phyloP scores from a whole-genome alignment of 208 protist genomes.

The Acanthamoeba polyphaga region DNA sequence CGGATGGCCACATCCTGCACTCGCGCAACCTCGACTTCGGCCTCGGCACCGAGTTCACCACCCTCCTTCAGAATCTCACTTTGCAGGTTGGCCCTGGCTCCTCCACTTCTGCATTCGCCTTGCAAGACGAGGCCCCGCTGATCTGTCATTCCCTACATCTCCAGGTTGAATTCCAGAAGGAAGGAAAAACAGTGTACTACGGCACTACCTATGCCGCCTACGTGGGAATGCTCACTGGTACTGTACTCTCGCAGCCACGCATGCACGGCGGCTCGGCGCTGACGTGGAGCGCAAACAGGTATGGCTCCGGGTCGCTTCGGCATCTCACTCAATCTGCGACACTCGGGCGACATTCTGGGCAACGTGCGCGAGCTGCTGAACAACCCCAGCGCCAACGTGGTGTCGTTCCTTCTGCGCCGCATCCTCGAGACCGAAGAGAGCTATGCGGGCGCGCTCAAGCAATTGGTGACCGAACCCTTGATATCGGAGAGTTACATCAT shows the following conservation, averaged over 20 bases:
- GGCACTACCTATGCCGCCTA: constrained; percentile 56
- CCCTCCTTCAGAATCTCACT: constrained; percentile 43
- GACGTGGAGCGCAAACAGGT: background rate
- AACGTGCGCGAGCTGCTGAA: constrained; percentile 46
- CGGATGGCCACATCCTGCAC: constrained; percentile 59
- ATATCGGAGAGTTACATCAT: constrained; percentile 67
- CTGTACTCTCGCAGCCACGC: background rate
- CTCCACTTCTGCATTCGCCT: no score
- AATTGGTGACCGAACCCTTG: constrained; percentile 16
- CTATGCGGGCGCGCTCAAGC: constrained; percentile 17
- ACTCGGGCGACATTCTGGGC: constrained; percentile 46
- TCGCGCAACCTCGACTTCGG: constrained; percentile 58
- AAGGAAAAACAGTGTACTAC: constrained; percentile 7
- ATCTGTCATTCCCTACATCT: no score
- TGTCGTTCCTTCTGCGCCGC: constrained; percentile 38
- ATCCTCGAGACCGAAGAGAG: constrained; percentile 3
- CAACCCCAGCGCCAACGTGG: constrained; percentile 16
- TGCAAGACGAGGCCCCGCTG: no score
- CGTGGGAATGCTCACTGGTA: constrained; percentile 29
- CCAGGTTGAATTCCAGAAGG: constrained; percentile 61
- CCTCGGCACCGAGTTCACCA: constrained; percentile 43
- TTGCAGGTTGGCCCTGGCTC: background rate
- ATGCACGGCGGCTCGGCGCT: background rate
- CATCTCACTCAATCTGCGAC: constrained; percentile 50
- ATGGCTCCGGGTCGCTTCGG: constrained; percentile 43